These are phyloP conservation scores for Carex arenaria DNA, from an alignment of 202 grass and related monocot species.

Conservation along the genomic window DNA sequence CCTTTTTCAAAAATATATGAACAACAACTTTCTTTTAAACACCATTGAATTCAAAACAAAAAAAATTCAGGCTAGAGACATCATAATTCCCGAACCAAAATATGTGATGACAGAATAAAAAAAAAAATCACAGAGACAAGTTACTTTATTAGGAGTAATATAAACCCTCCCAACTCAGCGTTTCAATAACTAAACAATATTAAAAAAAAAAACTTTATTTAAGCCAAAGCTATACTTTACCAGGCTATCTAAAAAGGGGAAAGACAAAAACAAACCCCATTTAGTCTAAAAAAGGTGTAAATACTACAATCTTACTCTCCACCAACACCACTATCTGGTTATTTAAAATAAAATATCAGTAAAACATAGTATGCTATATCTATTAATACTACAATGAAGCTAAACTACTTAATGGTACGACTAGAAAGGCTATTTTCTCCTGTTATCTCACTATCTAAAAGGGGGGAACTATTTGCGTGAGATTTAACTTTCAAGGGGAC, in stretches of 20 bases:
- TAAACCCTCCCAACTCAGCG: conserved; percentile 1
- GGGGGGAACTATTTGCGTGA: conserved; percentile 17
- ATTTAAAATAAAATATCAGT: conserved; percentile 8
- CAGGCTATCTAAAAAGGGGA: background rate
- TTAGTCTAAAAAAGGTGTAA: conserved; percentile 23
- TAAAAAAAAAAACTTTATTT: background rate
- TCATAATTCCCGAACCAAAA: background rate
- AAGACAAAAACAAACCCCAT: conserved; percentile 4
- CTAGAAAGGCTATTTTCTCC: conserved; percentile 14
- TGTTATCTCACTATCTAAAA: conserved; percentile 12
- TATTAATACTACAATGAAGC: conserved; percentile 14
- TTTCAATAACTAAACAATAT: conserved; percentile 15
- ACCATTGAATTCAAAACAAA: background rate
- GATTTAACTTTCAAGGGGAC: conserved; percentile 25
- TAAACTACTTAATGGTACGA: conserved; percentile 20
- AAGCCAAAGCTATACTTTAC: conserved; percentile 4
- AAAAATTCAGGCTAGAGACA: background rate
- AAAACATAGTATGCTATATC: conserved; percentile 15
- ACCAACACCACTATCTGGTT: conserved; percentile 6
- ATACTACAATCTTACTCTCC: background rate
- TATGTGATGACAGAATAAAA: background rate
- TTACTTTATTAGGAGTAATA: background rate
- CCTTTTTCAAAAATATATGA: background rate
- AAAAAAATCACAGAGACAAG: background rate
- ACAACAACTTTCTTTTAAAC: background rate